Conservation (phyloP, 371 early-diverging fungal genomes). For the Dentiscutata heterogama region DNA sequence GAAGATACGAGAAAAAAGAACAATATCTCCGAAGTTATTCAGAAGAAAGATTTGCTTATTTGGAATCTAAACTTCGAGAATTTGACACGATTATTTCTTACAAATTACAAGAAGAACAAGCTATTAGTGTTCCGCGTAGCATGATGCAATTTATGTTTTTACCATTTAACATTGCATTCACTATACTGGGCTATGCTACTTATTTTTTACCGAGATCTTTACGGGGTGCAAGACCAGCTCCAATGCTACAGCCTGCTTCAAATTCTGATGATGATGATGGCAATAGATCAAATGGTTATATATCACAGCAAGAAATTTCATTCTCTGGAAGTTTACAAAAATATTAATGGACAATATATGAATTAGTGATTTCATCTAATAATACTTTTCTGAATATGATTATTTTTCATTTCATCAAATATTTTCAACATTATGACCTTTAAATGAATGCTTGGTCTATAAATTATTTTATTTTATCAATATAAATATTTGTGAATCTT, state of each 20-base stretch:
- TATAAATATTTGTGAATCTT: too few species aligned
- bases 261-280: constrained; percentile 30
- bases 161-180: constrained; percentile 54
- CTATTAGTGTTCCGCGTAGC: constrained; percentile 48
- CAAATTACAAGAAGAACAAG: constrained; percentile 64
- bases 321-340: constrained; percentile 29
- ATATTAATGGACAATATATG: constrained; percentile 21
- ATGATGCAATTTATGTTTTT: constrained; percentile 50
- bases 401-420: too few species aligned
- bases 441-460: too few species aligned
- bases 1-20: constrained; percentile 65
- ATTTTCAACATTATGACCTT: too few species aligned
- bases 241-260: constrained; percentile 39
- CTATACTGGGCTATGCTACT: constrained; percentile 54
- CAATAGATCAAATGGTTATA: neutral
- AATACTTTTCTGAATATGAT: too few species aligned
- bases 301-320: neutral
- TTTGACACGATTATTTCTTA: constrained; percentile 62
- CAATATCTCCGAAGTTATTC: constrained; percentile 57
- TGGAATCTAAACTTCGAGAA: constrained; percentile 64
- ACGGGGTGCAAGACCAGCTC: constrained; percentile 14
- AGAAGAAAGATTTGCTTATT: constrained; percentile 62
- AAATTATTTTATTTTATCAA: too few species aligned
- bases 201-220: constrained; percentile 54
- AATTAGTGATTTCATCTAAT: too few species aligned